Evolutionary conservation across 441 rosid species (phyloP).

Genomic region (Cnidoscolus chayamansa): DNA sequence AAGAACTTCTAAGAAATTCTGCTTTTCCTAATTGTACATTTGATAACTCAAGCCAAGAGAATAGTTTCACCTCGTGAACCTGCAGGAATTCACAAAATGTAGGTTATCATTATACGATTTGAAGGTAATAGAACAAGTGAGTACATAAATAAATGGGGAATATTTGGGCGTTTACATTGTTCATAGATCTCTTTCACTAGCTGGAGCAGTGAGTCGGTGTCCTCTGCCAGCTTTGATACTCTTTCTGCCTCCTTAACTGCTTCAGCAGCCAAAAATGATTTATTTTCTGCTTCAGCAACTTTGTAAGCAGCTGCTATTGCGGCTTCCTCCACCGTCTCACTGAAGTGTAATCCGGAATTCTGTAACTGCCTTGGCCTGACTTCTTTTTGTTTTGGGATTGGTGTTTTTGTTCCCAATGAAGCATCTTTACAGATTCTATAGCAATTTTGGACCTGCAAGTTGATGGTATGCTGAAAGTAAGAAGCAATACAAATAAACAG

Average conservation of each 20-base stretch:
- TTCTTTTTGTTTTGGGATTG: conserved; percentile 45
- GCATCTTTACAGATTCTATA: conserved; percentile 46
- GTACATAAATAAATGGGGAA: background rate
- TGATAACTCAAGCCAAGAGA: conserved; percentile 37
- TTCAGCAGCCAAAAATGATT: conserved; percentile 44
- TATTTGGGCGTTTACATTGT: conserved; percentile 36
- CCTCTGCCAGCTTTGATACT: conserved; percentile 46
- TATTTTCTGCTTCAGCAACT: conserved; percentile 70
- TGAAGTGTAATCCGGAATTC: conserved; percentile 27
- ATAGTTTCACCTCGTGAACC: conserved; percentile 53
- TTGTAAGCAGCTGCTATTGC: conserved; percentile 62
- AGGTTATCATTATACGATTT: background rate
- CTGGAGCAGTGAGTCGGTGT: conserved; percentile 45
- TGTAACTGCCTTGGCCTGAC: conserved; percentile 32
- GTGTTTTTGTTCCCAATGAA: conserved; percentile 36
- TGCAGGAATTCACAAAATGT: conserved; percentile 25
- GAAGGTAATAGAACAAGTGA: background rate
- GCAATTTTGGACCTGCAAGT: conserved; percentile 57
- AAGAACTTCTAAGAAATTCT: background rate
- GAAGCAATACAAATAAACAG: background rate
- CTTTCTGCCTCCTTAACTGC: conserved; percentile 62
- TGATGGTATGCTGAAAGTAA: background rate
- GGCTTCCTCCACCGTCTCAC: conserved; percentile 45
- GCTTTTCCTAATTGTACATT: conserved; percentile 6
- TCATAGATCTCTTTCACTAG: conserved; percentile 52